Evolutionary conservation across 345 rosid species (phyloP), one percentile per base, ranked within the genome.

Genomic region (Combretum micranthum): DNA sequence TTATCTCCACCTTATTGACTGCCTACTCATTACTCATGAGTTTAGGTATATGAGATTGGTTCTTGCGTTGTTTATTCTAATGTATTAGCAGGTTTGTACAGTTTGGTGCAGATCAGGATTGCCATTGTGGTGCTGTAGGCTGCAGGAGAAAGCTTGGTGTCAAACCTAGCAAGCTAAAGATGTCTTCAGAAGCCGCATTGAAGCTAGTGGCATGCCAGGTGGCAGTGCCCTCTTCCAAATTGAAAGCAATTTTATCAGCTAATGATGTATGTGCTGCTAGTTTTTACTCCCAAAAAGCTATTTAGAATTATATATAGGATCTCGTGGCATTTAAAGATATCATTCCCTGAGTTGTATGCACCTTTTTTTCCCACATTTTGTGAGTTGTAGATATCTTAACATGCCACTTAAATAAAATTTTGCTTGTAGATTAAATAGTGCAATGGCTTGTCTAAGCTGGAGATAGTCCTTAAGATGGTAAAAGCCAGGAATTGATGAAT

Each of bases 31-130:
- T 25, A 5, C 39, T 7, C 9, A 32, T 32, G 39, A 7, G 9
- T 32, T 32, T 32, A 32, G 39, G 39, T 32, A 32, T 32, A 32
- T 5, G 39, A 32, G 39, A 32, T 4, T 25, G 5, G 26, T 46
- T 45, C 44, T 8, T 39, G 22, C 25, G 26, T 20, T 22, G 23
- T 57, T 61, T 37, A 66, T 39, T 70, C 87, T 83, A 72, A 86
- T 70, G 67, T 61, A 65, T 69, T 77, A 65, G 87, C 93, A 94
- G 97, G 80, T 94, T 90, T 85, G 97, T 85, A 57, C 96, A 87
- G 78, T 94, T 82, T 84, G 99, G 99, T 75, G 95, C 88, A 72
- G 97, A 90, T 77, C 93, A 94, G 77, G 93, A 77, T 51, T 94
- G 97, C 68, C 86, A 85, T 65, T 94, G 97, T 61, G 97, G 99